These are phyloP conservation scores for Plasmodium adleri DNA, from an alignment of 169 alveolate species.

Conservation along the genomic window DNA sequence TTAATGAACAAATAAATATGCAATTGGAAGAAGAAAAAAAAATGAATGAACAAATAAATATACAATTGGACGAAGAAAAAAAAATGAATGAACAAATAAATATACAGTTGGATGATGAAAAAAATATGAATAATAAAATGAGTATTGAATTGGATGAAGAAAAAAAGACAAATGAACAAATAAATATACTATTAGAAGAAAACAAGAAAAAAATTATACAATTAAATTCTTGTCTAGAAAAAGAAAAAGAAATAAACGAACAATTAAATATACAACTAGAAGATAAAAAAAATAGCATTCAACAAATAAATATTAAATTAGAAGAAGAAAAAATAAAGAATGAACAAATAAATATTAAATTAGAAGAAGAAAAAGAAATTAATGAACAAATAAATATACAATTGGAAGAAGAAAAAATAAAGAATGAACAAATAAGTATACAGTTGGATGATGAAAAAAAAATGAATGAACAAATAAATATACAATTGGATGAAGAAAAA, in stretches of 20 bases:
- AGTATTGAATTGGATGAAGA: conserved; percentile 18
- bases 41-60: neutral
- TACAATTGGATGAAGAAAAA: conserved; percentile 6
- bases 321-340: conserved; percentile 1
- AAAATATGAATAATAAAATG: conserved; percentile 10
- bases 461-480: neutral
- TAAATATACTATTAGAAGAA: conserved; percentile 7
- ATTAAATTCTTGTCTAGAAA: neutral
- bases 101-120: conserved; percentile 22
- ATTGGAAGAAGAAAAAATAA: conserved; percentile 30
- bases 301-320: neutral
- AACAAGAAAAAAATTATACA: neutral
- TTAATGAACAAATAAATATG: neutral
- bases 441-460: conserved; percentile 28
- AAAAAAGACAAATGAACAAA: neutral
- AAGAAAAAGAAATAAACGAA: conserved; percentile 12
- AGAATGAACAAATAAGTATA: neutral
- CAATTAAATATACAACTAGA: conserved; percentile 1
- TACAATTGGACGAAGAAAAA: conserved; percentile 24
- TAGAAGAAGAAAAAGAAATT: conserved; percentile 19
- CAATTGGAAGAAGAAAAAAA: conserved; percentile 7
- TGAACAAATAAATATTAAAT: neutral
- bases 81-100: neutral
- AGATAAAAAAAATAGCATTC: neutral
- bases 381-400: conserved; percentile 13